Percentiles rank a stretch among this genome's conserved stretches.
phyloP scores from a whole-genome alignment of 2,329 filamentous ascomycete genomes.

The Fusarium xylarioides region DNA sequence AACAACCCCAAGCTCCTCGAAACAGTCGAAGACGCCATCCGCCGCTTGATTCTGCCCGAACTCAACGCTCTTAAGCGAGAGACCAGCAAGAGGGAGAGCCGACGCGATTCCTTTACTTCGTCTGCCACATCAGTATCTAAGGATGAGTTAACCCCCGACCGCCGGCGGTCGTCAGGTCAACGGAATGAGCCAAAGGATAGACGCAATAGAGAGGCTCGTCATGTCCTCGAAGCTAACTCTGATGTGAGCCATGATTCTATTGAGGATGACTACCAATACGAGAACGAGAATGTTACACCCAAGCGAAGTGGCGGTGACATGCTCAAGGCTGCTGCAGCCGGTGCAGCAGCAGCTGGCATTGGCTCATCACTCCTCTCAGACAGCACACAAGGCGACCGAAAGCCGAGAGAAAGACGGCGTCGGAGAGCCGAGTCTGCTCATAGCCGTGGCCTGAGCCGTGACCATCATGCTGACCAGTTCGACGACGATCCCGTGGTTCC shows the following conservation, averaged over 20 bases:
- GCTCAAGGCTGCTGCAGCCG: conserved; percentile 56
- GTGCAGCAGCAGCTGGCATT: conserved; percentile 54
- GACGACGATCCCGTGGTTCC: conserved; percentile 67
- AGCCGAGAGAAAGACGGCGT: conserved; percentile 60
- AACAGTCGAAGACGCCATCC: conserved; percentile 92
- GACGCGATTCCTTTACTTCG: conserved; percentile 70
- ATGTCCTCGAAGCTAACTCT: conserved; percentile 62
- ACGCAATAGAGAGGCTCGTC: conserved; percentile 63
- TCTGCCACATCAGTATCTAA: conserved; percentile 64
- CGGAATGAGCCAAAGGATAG: conserved; percentile 56
- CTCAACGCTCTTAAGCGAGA: conserved; percentile 91
- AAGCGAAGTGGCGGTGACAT: conserved; percentile 54
- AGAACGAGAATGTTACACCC: conserved; percentile 56
- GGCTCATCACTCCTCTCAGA: conserved; percentile 48
- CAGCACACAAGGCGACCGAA: conserved; percentile 59
- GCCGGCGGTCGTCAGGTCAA: conserved; percentile 70
- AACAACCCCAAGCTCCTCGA: conserved; percentile 92
- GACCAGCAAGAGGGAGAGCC: conserved; percentile 79
- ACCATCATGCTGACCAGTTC: conserved; percentile 59
- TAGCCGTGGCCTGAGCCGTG: conserved; percentile 56
- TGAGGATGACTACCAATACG: conserved; percentile 50
- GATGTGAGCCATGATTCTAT: conserved; percentile 59
- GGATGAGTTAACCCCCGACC: conserved; percentile 66
- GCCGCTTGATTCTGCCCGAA: conserved; percentile 88
- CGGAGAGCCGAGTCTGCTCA: conserved; percentile 60